These are phyloP conservation scores for Yamadazyma aaseri DNA, from an alignment of 1,139 yeast species.

Conservation along the genomic window DNA sequence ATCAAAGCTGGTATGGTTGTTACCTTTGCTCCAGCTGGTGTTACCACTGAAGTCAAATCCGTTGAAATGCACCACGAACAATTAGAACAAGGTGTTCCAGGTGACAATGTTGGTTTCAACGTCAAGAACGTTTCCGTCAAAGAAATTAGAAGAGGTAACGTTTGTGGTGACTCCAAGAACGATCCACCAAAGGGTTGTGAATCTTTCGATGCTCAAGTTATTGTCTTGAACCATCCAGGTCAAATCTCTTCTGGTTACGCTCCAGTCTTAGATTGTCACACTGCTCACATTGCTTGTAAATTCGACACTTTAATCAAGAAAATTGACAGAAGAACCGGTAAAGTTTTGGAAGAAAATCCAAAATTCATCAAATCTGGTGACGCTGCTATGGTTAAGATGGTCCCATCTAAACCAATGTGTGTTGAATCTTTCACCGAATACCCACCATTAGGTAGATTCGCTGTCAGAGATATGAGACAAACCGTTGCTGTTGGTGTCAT, in stretches of 20 bases:
- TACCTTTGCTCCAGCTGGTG: slow-evolving; percentile 89
- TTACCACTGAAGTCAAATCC: slow-evolving; percentile 90
- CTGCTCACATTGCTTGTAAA: slow-evolving; percentile 93
- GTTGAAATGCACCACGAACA: slow-evolving; percentile 94
- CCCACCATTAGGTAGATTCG: slow-evolving; percentile 99
- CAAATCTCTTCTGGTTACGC: slow-evolving; percentile 91
- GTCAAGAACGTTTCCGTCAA: slow-evolving; percentile 92
- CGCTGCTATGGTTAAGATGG: slow-evolving; percentile 40
- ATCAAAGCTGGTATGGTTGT: slow-evolving; percentile 92
- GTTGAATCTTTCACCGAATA: slow-evolving; percentile 95
- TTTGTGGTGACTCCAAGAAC: slow-evolving; percentile 93
- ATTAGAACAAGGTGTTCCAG: slow-evolving; percentile 85
- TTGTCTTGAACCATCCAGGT: slow-evolving; percentile 92
- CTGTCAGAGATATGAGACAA: slow-evolving; percentile 99
- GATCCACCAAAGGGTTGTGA: slow-evolving; percentile 86
- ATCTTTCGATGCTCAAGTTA: slow-evolving; percentile 86
- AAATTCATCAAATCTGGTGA: slow-evolving; percentile 11
- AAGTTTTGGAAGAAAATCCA: slow-evolving; percentile 78
- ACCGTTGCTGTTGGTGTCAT: slow-evolving; percentile 99
- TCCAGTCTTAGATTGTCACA: slow-evolving; percentile 93
- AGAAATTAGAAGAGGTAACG: slow-evolving; percentile 96
- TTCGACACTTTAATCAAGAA: slow-evolving; percentile 80
- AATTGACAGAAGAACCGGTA: slow-evolving; percentile 95
- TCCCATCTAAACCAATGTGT: slow-evolving; percentile 96
- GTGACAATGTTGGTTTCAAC: slow-evolving; percentile 96